These are phyloP conservation scores for Xylaria sp. DNA, from an alignment of 2,329 filamentous ascomycete genomes.

Conservation along the genomic window DNA sequence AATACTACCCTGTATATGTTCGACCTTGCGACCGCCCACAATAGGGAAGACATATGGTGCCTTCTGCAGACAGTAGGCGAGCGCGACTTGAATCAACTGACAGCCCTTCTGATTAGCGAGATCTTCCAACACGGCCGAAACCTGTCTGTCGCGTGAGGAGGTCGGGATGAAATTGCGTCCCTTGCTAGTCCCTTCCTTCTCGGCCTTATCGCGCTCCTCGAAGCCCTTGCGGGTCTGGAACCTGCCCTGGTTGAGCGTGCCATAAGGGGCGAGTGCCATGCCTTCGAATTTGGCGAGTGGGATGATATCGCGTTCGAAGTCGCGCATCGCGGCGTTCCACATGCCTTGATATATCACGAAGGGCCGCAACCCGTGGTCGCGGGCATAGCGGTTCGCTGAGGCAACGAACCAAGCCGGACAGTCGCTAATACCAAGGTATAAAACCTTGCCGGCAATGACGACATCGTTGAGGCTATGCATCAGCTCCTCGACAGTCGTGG, in stretches of 20 bases:
- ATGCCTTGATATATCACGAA: constrained; percentile 73
- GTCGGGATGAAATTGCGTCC: constrained; percentile 53
- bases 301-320: constrained; percentile 71
- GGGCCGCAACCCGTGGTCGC: constrained; percentile 69
- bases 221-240: constrained; percentile 47
- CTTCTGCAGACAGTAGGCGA: constrained; percentile 58
- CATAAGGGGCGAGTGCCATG: constrained; percentile 66
- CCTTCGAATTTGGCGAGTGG: constrained; percentile 68
- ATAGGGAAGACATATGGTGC: constrained; percentile 59
- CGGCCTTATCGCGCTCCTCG: constrained; percentile 50
- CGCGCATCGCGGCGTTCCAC: constrained; percentile 66
- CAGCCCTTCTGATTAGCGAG: constrained; percentile 59
- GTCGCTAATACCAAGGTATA: constrained; percentile 46
- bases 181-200: constrained; percentile 40
- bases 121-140: constrained; percentile 64
- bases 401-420: constrained; percentile 72
- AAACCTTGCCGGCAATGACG: constrained; percentile 64
- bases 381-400: constrained; percentile 53
- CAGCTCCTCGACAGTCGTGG: constrained; percentile 15
- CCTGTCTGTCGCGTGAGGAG: constrained; percentile 48
- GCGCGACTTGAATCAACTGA: constrained; percentile 62
- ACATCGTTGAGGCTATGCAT: constrained; percentile 60
- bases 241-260: constrained; percentile 58
- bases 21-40: constrained; percentile 57
- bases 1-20: constrained; percentile 60